Base-by-base conservation (phyloP, 129 eudicot species). In the Arctium lappa region DNA sequence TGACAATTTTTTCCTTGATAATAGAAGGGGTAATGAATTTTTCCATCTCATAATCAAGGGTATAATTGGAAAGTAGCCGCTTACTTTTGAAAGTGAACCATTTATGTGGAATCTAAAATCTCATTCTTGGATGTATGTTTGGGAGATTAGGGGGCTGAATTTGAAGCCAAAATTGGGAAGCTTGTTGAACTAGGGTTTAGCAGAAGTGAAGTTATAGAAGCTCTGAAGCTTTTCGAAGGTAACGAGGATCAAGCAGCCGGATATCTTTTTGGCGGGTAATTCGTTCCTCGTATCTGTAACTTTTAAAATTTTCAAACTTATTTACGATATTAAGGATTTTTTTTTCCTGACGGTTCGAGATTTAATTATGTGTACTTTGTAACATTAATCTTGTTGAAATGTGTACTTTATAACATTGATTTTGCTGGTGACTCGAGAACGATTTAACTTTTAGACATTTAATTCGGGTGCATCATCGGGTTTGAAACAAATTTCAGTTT, bases 181-280 rank as follows among this genome's bases (percentile, higher is more conserved):
- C 95, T 96, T 50, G 86, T 96, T 46, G 99, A 96, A 75, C 86
- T 96, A 33, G 99, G 99, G 36, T 91, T 96, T 75, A 93, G 92
- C 84, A 91, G 99, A 85, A 91, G 88, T 31, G 90, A 90, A 70
- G 94, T 90, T 48, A 81, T 93, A 83, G 94, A 93, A 83, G 99
- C 98, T 82, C 83, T 96, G 3, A 91, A 96, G 86, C 75, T 91
- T 46, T 90, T 84, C 38, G 86, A 93, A 77, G 99, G 99, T 31
- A 96, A 96, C 33, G 99, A 96, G 90, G 98, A 96, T 71, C 94
- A 87, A 86, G 97, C 99, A 7, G 99, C 99, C 40, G 92, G 97
- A 50, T 91, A 87, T 84, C 99, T 96, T 68, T 96, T 96, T 81
- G 98, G 98, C 6, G 91, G 98, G 46, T 89, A 89, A 88, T 37